Evolutionary conservation across 192 early-diverging fungal genomes (phyloP), one percentile per base, ranked within the genome.

Genomic region (Chytriomyces sp.): DNA sequence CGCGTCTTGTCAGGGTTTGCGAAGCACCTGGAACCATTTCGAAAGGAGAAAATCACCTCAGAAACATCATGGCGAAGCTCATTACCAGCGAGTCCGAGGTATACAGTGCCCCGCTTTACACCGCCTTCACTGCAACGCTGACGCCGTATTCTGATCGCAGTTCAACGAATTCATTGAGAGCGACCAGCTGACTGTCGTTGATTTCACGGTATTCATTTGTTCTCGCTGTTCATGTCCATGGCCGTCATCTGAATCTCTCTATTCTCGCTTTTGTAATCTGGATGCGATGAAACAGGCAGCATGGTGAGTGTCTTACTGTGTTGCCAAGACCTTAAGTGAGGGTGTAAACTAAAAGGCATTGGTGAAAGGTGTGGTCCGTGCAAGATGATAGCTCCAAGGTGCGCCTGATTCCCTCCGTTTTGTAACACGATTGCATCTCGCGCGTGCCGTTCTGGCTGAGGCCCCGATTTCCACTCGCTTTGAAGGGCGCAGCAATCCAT

Each of bases 301-400:
- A n/a, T 49, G 44, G 44, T 49, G 14, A n/a, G n/a, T n/a, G n/a
- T 49, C 17, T 49, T 49, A 49, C 44, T 22, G 17, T 22, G 22
- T 3, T 49, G 14, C 3, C 14, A 22, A 49, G 44, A 49, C 1
- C 2, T n/a, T 22, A 49, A 49, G 22, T 49, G 22, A 2, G 14
- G 22, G 14, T 49, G 17, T 22, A n/a, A 49, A 49, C 44, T 49
- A 3, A 49, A 14, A 49, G 14, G 44, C 17, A 14, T 49, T 49
- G n/a, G n/a, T 22, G 14, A 22, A 49, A 49, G 94, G 94, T 96
- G 94, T 81, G 92, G 91, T 28, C 91, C 94, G 49, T 96, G 93
- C 86, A 91, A 90, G 80, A 62, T 87, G 38, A 87, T 93, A 73
- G 73, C 80, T 14, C 89, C 90, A 57, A 62, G 60, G 60, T 62